These are phyloP conservation scores for Mollisiaceae sp. DNA, from an alignment of 2,329 filamentous ascomycete genomes.

Conservation along the genomic window DNA sequence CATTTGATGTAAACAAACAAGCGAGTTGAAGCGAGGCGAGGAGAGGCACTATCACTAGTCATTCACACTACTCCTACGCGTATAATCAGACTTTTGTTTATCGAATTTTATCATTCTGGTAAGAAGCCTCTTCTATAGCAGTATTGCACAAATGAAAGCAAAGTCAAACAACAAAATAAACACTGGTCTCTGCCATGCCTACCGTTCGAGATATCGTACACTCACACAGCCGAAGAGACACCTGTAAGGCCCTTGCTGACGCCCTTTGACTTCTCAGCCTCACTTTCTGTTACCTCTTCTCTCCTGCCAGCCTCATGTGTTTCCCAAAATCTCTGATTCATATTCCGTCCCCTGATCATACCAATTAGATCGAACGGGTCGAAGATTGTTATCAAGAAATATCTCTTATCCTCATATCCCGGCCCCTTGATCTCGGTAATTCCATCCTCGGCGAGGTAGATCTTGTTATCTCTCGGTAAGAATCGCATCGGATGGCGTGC, in stretches of 20 bases:
- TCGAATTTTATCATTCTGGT: too few species aligned
- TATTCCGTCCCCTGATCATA: conserved; percentile 33
- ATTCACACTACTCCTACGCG: too few species aligned
- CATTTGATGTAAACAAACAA: too few species aligned
- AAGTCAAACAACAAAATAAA: too few species aligned
- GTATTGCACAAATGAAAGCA: too few species aligned
- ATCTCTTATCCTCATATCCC: conserved; percentile 54
- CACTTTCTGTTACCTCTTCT: conserved; percentile 1
- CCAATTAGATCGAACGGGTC: conserved; percentile 42
- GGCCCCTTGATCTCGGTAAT: conserved; percentile 54
- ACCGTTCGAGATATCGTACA: background rate
- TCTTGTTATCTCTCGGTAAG: conserved; percentile 53
- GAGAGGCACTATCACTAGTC: too few species aligned
- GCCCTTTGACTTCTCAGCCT: conserved; percentile 9
- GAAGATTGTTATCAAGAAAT: conserved; percentile 34
- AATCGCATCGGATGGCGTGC: conserved; percentile 55
- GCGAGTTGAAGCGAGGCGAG: too few species aligned
- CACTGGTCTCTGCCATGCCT: too few species aligned
- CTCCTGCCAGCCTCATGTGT: conserved; percentile 26
- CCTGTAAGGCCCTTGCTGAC: background rate
- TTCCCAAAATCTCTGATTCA: conserved; percentile 38
- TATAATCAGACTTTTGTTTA: too few species aligned
- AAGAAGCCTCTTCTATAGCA: too few species aligned
- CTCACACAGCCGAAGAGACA: background rate
- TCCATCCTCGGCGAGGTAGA: conserved; percentile 57